Conservation (phyloP, 2,329 filamentous ascomycete species). For the Tolypocladium nubicola region DNA sequence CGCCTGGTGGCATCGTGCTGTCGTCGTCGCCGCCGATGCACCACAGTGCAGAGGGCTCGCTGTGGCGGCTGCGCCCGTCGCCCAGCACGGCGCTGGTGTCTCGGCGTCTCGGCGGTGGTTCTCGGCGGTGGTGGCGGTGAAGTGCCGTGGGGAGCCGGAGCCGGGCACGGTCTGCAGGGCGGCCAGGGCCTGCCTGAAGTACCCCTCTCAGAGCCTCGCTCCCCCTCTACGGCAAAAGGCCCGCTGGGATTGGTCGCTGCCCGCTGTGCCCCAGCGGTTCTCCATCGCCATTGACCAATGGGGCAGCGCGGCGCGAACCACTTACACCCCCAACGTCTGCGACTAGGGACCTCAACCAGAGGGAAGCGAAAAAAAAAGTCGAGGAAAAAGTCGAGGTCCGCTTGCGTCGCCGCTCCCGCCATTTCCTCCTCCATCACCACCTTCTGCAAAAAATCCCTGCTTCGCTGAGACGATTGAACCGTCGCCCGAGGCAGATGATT, state of each 20-base stretch:
- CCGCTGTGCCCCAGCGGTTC: neutral
- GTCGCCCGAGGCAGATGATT: constrained; percentile 23
- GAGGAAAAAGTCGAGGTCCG: neutral
- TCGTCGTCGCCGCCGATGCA: too few relatives aligned
- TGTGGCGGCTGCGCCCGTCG: too few relatives aligned
- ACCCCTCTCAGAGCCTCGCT: neutral
- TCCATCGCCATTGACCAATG: neutral
- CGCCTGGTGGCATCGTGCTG: too few relatives aligned
- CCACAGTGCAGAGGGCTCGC: too few relatives aligned
- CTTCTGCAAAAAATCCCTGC: neutral
- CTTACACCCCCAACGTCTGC: neutral
- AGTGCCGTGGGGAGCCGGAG: neutral
- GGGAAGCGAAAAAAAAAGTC: neutral
- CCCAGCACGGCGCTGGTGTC: too few relatives aligned
- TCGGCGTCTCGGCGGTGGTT: too few relatives aligned
- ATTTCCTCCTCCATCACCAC: neutral
- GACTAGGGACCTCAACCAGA: neutral
- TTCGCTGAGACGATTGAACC: neutral
- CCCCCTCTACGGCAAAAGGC: neutral
- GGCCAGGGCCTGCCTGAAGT: neutral
- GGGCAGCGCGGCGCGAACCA: neutral
- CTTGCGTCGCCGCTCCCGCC: neutral
- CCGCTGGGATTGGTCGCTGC: neutral
- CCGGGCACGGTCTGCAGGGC: neutral
- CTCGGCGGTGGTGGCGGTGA: neutral